Evolutionary conservation across 371 early-diverging fungal species (phyloP), one percentile per base, ranked within the genome.

Genomic region (Mortierella sp.): DNA sequence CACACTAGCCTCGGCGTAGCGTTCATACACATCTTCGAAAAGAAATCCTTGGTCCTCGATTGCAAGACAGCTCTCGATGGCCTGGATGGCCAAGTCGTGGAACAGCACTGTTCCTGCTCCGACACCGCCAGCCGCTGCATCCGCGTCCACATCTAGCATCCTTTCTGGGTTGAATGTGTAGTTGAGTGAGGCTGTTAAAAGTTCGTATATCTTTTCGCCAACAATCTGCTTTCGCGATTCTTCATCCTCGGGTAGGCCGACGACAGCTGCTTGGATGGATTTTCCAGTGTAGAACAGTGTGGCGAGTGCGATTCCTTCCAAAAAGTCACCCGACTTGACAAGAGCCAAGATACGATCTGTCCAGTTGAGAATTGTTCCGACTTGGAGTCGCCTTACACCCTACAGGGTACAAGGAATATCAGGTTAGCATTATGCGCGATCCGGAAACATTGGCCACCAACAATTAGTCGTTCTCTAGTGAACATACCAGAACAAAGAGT

Each of bases 311-410:
- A 94, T 88, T 12, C 90, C 92, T 49, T 88, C 87, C 31, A 88
- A 60, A 63, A 92, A 92, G 63, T 91, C 86, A 16, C 93, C 95
- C 6, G 88, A 80, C 54, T 87, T 81, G 0, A 91, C 88, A 21
- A 92, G 76, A 0, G 91, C 89, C 45, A 90, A 63, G 22, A 93
- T 82, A 2, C 95, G 86, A 54, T 93, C 93, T 2, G 82, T 85
- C 95, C 95, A 95, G 13, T 90, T 85, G 24, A 93, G 59, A 13
- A 91, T 76, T 1, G 88, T 88, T 5, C 89, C 93, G 19, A 90
- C 81, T 60, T 80, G 86, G 6, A 93, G 58, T 44, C 88, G 85
- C 17, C 86, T 68, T 37, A 86, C 80, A 12, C 92, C 90, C 92
- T 90, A 56, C 2, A 13, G 2, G 25, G 8, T 13, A 25, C 28